These are phyloP conservation scores for Populus hybrid DNA, from an alignment of 441 rosid species.

Conservation along the genomic window DNA sequence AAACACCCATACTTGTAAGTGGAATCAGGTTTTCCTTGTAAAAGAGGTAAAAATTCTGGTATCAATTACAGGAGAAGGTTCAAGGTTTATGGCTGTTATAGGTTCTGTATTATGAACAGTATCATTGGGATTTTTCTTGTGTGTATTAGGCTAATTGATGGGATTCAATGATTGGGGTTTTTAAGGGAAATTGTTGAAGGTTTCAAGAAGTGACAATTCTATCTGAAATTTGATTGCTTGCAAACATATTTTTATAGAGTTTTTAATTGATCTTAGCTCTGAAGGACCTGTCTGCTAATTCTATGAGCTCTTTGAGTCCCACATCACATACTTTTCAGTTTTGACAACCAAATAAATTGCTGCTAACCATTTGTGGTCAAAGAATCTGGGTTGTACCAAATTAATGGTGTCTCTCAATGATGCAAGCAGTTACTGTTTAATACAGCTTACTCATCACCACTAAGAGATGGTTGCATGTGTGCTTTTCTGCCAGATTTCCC, in stretches of 20 bases:
- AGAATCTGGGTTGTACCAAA: background rate
- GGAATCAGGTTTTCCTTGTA: background rate
- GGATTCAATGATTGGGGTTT: background rate
- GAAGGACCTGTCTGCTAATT: background rate
- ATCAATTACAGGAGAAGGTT: background rate
- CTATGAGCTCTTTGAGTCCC: background rate
- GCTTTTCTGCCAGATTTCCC: background rate
- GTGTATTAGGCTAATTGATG: background rate
- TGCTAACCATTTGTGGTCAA: background rate
- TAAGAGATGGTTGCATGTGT: background rate
- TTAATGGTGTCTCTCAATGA: background rate
- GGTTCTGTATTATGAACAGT: background rate
- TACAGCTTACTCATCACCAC: background rate
- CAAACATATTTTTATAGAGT: background rate
- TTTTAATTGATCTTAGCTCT: background rate
- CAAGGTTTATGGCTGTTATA: background rate
- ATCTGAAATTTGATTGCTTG: background rate
- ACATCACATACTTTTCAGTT: background rate
- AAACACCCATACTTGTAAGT: background rate
- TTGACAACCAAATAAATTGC: background rate
- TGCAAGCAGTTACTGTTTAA: background rate
- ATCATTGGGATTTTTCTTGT: background rate
- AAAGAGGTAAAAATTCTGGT: background rate
- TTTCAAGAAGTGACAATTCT: background rate
- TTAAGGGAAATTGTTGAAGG: background rate